phyloP scores from a whole-genome alignment of 768 basidiomycete genomes.

The Symmetrospora coprosmae region DNA sequence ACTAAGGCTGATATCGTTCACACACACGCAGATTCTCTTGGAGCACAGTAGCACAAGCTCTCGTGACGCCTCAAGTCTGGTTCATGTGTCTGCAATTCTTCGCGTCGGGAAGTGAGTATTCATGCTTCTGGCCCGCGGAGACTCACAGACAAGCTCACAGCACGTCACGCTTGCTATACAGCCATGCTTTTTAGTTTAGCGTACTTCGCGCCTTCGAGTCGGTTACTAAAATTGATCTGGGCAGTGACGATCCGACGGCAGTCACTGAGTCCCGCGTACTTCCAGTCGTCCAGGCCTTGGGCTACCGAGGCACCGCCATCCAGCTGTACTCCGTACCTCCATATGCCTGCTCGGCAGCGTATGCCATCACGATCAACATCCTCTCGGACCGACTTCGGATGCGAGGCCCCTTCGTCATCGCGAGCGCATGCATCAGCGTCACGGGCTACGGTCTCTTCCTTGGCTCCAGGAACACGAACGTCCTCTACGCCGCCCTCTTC shows the following conservation, averaged over 20 bases:
- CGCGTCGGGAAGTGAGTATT: neutral
- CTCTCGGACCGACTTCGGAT: neutral
- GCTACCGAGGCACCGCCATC: slow-evolving; percentile 2
- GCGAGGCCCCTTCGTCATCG: slow-evolving; percentile 4
- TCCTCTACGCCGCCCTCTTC: slow-evolving; percentile 34
- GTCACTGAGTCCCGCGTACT: neutral
- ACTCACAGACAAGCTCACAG: no score
- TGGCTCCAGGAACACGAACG: slow-evolving; percentile 25
- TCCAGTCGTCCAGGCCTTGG: slow-evolving; percentile 1
- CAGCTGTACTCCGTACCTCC: slow-evolving; percentile 12
- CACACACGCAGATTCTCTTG: slow-evolving; percentile 11
- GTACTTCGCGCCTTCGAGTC: slow-evolving; percentile 19
- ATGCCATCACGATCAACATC: neutral
- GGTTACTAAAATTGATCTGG: neutral
- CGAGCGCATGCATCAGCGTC: neutral
- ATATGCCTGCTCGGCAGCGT: slow-evolving; percentile 5
- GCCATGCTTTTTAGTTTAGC: slow-evolving; percentile 9
- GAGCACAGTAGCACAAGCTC: neutral
- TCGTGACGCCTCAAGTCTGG: slow-evolving; percentile 8
- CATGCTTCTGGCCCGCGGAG: no score
- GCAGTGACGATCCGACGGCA: neutral
- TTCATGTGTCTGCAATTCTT: slow-evolving; percentile 17
- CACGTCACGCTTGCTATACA: no score
- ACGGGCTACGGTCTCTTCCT: slow-evolving; percentile 4
- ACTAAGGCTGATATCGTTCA: no score